Evolutionary conservation across 306 rosid genomes (phyloP).

Genomic region (Pterocarpus macrocarpus): DNA sequence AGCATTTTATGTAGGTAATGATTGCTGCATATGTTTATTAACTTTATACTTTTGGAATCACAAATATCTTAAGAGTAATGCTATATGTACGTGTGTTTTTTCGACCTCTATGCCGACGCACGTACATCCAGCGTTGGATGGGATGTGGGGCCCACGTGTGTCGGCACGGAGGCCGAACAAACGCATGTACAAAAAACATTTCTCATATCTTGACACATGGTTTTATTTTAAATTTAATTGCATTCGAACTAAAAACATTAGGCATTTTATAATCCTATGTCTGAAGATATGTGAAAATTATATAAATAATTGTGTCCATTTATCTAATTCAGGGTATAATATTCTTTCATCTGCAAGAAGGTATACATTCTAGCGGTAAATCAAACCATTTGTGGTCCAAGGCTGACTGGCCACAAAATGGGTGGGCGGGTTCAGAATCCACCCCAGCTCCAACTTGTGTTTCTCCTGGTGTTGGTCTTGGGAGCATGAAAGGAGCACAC

Average conservation of each 20-base stretch:
- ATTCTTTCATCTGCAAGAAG: constrained; percentile 77
- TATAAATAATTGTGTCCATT: constrained; percentile 46
- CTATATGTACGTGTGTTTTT: too few species aligned
- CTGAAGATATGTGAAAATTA: constrained; percentile 17
- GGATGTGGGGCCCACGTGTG: too few species aligned
- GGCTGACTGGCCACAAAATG: constrained; percentile 94
- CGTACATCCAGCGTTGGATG: too few species aligned
- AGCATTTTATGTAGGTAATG: not conserved
- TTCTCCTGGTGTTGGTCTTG: constrained; percentile 91
- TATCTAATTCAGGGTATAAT: constrained; percentile 75
- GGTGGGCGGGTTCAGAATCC: constrained; percentile 92
- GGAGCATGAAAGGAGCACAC: constrained; percentile 76
- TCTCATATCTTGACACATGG: too few species aligned
- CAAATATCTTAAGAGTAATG: too few species aligned
- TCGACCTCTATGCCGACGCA: too few species aligned
- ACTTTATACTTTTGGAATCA: not conserved
- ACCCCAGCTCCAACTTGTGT: constrained; percentile 85
- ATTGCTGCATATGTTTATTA: not conserved
- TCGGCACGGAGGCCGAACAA: too few species aligned
- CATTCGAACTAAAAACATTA: not conserved
- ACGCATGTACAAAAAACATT: too few species aligned
- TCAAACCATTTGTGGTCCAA: constrained; percentile 78
- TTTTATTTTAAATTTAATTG: constrained; percentile 7
- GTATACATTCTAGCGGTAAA: constrained; percentile 50
- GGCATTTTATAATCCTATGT: constrained; percentile 34